phyloP scores from a whole-genome alignment of 75 land plant species.

The Selaginella moellendorffii region DNA sequence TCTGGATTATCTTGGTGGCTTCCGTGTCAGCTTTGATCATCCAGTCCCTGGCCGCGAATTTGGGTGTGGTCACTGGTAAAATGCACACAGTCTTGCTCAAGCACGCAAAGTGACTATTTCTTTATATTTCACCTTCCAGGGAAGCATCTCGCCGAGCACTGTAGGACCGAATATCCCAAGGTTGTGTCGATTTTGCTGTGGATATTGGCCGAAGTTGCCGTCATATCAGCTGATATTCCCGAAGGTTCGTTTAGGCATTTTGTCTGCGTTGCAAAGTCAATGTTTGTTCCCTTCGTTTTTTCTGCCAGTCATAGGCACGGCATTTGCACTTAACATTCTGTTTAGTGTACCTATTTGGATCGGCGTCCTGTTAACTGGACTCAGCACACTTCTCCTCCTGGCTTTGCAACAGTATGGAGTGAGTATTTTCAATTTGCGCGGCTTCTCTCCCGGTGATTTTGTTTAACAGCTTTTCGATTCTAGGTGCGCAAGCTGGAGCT shows the following conservation, averaged over 20 bases:
- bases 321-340: conserved; percentile 2
- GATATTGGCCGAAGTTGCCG: background rate
- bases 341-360: background rate
- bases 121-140: background rate
- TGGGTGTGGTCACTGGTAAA: conserved; percentile 1
- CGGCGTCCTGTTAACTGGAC: conserved; percentile 3
- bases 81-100: background rate
- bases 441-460: background rate
- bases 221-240: background rate
- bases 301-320: conserved; percentile 2
- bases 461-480: no score
- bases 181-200: background rate
- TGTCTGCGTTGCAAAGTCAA: no score
- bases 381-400: conserved; percentile 5
- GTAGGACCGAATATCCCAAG: background rate
- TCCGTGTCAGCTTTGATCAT: background rate
- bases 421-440: background rate
- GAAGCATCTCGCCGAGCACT: conserved; percentile 1
- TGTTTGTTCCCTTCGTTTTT: background rate
- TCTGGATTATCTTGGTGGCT: conserved; percentile 1
- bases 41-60: background rate
- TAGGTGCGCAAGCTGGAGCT: background rate
- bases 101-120: background rate
- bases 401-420: conserved; percentile 7
- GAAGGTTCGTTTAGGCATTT: conserved; percentile 1